Percentiles rank a stretch among this genome's conserved stretches.
Conservation (phyloP, 1,284 basidiomycete species). For the Papiliotrema flavescens region DNA sequence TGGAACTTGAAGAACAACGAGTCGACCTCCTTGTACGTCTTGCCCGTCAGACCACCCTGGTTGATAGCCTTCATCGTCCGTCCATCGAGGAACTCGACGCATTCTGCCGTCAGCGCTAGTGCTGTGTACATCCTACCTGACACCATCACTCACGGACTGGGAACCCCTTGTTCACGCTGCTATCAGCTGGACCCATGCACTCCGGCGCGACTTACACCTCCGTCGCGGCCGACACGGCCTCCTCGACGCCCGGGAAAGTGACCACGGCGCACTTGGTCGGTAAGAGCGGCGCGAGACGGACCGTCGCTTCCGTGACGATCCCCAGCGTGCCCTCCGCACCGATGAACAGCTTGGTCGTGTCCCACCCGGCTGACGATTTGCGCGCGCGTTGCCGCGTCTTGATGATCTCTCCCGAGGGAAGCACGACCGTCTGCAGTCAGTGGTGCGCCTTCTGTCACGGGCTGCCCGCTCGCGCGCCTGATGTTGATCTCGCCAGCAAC, state of each 20-base stretch:
- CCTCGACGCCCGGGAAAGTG: slow-evolving; percentile 53
- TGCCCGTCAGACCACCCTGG: slow-evolving; percentile 55
- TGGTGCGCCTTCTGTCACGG: background rate
- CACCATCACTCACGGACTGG: slow-evolving; percentile 41
- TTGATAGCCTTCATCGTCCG: slow-evolving; percentile 69
- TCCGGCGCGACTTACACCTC: slow-evolving; percentile 39
- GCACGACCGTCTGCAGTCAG: slow-evolving; percentile 69
- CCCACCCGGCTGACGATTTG: slow-evolving; percentile 89
- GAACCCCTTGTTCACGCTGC: slow-evolving; percentile 59
- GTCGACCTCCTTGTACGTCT: slow-evolving; percentile 65
- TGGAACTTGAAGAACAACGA: slow-evolving; percentile 86
- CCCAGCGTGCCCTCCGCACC: slow-evolving; percentile 93
- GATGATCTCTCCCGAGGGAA: slow-evolving; percentile 87
- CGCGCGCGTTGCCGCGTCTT: slow-evolving; percentile 79
- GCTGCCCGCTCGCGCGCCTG: too few relatives aligned
- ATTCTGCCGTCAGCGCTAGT: slow-evolving; percentile 55
- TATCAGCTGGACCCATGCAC: background rate
- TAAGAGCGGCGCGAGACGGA: slow-evolving; percentile 73
- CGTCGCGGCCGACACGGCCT: slow-evolving; percentile 63
- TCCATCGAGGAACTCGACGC: slow-evolving; percentile 72
- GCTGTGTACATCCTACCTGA: too few relatives aligned
- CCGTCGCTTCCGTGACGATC: slow-evolving; percentile 85
- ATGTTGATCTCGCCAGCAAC: too few relatives aligned
- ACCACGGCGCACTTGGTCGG: slow-evolving; percentile 60
- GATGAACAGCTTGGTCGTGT: slow-evolving; percentile 86